A percentile compares a stretch with the other conserved stretches of the same genome.
Conservation (phyloP, 2,329 filamentous ascomycete genomes). For the Scedosporium boydii region DNA sequence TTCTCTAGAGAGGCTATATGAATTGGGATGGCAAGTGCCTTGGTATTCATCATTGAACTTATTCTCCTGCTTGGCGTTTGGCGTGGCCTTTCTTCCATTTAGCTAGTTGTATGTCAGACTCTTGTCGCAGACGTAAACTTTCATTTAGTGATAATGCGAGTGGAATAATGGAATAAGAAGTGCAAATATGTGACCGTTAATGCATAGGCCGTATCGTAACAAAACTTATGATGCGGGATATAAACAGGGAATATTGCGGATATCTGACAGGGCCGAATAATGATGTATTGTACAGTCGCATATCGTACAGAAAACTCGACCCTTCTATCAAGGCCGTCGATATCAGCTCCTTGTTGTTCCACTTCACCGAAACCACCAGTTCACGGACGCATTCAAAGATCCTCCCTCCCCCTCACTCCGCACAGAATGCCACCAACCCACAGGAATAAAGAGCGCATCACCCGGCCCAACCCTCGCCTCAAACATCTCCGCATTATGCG, state of each 20-base stretch:
- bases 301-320: not conserved
- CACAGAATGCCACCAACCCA: constrained; percentile 38
- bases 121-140: not conserved
- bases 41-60: not conserved
- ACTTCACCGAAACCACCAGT: constrained; percentile 34
- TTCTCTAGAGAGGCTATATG: not conserved
- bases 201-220: too few species aligned
- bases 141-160: not conserved
- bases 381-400: constrained; percentile 30
- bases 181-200: not conserved
- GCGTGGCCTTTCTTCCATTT: not conserved
- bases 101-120: not conserved
- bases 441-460: constrained; percentile 29
- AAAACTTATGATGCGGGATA: too few species aligned
- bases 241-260: not conserved
- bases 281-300: not conserved
- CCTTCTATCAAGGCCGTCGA: not conserved
- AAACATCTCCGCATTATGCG: constrained; percentile 22
- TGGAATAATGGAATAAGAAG: not conserved
- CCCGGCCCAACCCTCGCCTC: constrained; percentile 51
- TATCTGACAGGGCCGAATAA: not conserved
- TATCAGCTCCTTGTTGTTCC: not conserved
- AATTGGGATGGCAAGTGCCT: not conserved
- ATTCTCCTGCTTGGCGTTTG: not conserved
- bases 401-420: constrained; percentile 25